These are phyloP conservation scores for Ganoderma sinense DNA, from an alignment of 1,284 basidiomycete genomes.

Conservation along the genomic window DNA sequence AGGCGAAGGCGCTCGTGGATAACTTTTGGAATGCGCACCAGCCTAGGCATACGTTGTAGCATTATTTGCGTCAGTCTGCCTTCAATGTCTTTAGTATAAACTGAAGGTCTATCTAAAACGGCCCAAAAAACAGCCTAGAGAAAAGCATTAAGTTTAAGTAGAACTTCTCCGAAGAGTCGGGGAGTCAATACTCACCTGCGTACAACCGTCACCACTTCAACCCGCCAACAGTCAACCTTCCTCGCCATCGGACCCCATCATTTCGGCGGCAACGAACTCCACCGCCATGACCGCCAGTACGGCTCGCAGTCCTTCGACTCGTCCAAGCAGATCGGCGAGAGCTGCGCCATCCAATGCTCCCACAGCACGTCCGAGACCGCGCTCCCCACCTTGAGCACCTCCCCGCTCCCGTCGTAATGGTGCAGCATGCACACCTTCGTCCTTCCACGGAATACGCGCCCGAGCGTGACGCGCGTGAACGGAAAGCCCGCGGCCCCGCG, in stretches of 20 bases:
- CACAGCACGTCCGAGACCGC: neutral
- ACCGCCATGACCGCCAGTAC: slow-evolving; percentile 7
- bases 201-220: neutral
- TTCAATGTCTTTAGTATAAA: too few species aligned
- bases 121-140: neutral
- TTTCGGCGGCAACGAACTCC: neutral
- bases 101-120: too few species aligned
- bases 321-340: slow-evolving; percentile 1
- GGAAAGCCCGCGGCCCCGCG: slow-evolving; percentile 1
- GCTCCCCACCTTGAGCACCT: slow-evolving; percentile 2
- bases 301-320: slow-evolving; percentile 7
- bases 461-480: neutral
- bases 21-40: too few species aligned
- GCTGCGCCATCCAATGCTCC: slow-evolving; percentile 2
- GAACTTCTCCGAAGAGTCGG: neutral
- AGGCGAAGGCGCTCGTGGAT: too few species aligned
- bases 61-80: neutral
- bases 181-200: neutral
- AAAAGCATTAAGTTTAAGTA: neutral
- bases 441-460: neutral
- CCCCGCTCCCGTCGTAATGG: neutral
- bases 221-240: neutral
- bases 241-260: neutral
- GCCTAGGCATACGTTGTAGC: too few species aligned
- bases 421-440: neutral